Evolutionary conservation across 306 rosid genomes (phyloP), one percentile per base, ranked within the genome.

Genomic region (Oemleria cerasiformis): DNA sequence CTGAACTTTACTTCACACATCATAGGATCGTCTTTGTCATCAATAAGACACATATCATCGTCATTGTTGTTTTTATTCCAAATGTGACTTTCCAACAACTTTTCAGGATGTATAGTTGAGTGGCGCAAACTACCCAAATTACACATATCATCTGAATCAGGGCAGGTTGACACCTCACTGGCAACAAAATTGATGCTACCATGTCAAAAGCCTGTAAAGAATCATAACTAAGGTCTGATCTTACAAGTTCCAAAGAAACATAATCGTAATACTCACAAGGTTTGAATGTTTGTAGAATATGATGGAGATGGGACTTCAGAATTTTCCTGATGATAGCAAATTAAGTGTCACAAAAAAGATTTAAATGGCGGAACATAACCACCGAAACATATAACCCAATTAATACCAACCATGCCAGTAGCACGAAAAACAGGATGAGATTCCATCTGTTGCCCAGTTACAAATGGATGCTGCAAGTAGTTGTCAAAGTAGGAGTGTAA

Each of bases 381-480:
- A 75, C 62, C 63, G 38, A 5, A 78, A 71, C 42, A 44, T 66
- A 63, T 14, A 72, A 58, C 14, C 53, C 48, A 68, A 55, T 62
- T 30, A 30, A 30, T 1, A 30, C 36, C 36, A 30, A 95, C 99
- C 97, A 59, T 63, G 80, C 63, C 79, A 69, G 88, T 65, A 68
- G 71, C 15, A 72, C 42, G n/a, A 63, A 79, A 65, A 60, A n/a
- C 50, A 72, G 83, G 66, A 81, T 63, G 74, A 71, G 82, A 77
- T 75, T 83, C 82, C 75, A 69, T 34, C 9, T 65, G 60, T 73
- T 88, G 75, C 8, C 99, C 93, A 10, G 92, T 86, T 59, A 92
- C 96, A 92, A 92, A 95, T 75, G 90, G 93, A 83, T 92, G 97
- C 99, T 95, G 89, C 88, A 84, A 34, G 60, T 65, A 67, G 62